Percentiles rank a stretch among this genome's conserved stretches.
Conservation (phyloP, 208 protist genomes). For the Leishmania mexicana region DNA sequence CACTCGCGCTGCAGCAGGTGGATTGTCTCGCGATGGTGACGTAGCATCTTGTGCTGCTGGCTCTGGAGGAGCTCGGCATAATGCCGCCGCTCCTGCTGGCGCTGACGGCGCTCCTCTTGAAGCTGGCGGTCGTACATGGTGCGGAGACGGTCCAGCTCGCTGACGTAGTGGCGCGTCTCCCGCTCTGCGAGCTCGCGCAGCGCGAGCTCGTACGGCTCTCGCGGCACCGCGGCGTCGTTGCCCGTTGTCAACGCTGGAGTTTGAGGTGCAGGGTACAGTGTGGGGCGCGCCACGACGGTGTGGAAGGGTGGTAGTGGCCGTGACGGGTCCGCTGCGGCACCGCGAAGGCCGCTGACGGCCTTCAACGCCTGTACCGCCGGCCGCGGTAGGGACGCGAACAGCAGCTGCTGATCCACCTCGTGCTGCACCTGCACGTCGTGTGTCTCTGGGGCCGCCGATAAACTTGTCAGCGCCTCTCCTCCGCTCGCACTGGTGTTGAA, state of each 20-base stretch:
- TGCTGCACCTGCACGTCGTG: neutral
- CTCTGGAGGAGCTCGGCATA: slow-evolving; percentile 58
- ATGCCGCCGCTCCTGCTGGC: slow-evolving; percentile 51
- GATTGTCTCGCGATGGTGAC: slow-evolving; percentile 56
- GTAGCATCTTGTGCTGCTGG: slow-evolving; percentile 43
- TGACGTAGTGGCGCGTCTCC: slow-evolving; percentile 49
- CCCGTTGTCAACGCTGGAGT: neutral
- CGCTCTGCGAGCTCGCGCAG: slow-evolving; percentile 34
- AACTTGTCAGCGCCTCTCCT: neutral
- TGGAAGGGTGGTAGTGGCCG: slow-evolving; percentile 44
- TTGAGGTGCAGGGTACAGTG: neutral
- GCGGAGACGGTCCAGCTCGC: slow-evolving; percentile 52
- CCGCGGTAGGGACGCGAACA: slow-evolving; percentile 21
- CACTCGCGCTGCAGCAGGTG: slow-evolving; percentile 45
- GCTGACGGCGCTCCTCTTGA: slow-evolving; percentile 51
- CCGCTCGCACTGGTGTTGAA: slow-evolving; percentile 7
- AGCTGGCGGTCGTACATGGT: slow-evolving; percentile 41
- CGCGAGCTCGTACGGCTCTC: slow-evolving; percentile 21
- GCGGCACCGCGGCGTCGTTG: neutral
- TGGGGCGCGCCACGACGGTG: slow-evolving; percentile 36
- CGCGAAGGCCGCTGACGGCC: slow-evolving; percentile 17
- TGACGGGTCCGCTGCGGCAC: slow-evolving; percentile 21
- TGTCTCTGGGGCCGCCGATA: neutral
- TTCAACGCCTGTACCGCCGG: slow-evolving; percentile 19
- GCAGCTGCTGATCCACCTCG: neutral